Base-by-base conservation (phyloP, 768 basidiomycete genomes). In the Jaapia argillacea region DNA sequence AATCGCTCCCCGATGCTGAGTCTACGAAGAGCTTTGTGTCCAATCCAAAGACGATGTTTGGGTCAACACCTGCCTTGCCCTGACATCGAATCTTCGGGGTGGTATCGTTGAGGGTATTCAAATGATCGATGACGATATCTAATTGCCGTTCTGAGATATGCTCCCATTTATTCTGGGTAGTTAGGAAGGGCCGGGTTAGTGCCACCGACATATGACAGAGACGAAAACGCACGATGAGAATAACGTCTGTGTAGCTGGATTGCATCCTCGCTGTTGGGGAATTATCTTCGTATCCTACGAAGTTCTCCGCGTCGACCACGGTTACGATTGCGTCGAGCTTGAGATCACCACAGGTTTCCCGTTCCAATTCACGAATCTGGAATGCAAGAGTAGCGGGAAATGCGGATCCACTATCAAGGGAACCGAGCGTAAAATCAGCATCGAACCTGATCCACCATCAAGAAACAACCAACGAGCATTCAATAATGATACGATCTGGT, bases 321-420 rank as follows among this genome's bases (percentile, higher is more conserved):
- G 93, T 97, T 31, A 92, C 70, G 45, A 96, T 93, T 0, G 87
- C 85, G 53, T 97, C 93, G 22, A 97, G 69, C 55, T 77, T 79
- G 57, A 97, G 73, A 39, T 81, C 85, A 7, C 77, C 72, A 16
- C 67, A 56, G 2, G 85, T 89, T 57, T 91, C 77, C 28, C 72
- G 74, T 59, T 92, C 92, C 20, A 97, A 68, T 58, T 93, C 84
- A 28, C 89, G 81, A 45, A 97, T 89, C 56, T 94, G 93, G 55
- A 94, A 90, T 0, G 92, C 93, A 25, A 97, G 70, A 1, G 92
- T 94, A 2, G 93, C 93, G 6, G 93, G 93, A 55, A 96, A 96
- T 1, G 93, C 93, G 5, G 90, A 93, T 7, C 93, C 93, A 26
- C 88, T 91, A 52, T 35, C 27, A 16, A 18, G 25, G 37, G 39